Evolutionary conservation across 1,284 basidiomycete species (phyloP), one percentile per base, ranked within the genome.

Genomic region (Hypsizygus ulmarius): DNA sequence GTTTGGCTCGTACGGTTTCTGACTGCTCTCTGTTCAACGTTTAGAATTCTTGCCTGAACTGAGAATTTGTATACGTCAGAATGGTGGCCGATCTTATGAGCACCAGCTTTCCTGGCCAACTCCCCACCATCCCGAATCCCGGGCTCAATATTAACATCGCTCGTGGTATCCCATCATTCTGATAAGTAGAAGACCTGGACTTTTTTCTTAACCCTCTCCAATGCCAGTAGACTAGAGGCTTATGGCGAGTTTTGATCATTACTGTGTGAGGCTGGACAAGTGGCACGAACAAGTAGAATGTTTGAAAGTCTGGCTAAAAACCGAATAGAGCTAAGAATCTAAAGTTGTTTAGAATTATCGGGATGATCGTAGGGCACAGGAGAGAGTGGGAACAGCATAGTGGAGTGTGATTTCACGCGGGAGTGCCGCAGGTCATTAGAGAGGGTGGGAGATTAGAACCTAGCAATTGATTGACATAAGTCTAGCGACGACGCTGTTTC

Each of bases 21-120:
- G 21, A 25, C 21, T 7, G 21, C 21, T 42, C 47, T 8, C 19
- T 47, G 1, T 15, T 39, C 9, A 41, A 32, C 29, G 18, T 14
- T 19, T 14, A 39, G 34, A n/a, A n/a, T 38, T 29, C 28, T 32
- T 7, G 3, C 11, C 16, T 21, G 36, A 3, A 42, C 10, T 32
- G 25, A 5, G 35, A 16, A 29, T 39, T 12, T 12, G 1, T 50
- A 15, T 45, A 39, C 34, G 18, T 12, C 43, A 70, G 72, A 42
- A 71, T 72, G 68, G 59, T 73, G 0, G 72, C 71, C 5, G 67
- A 74, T 48, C 62, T 74, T 29, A 57, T 74, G 56, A 51, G 50
- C 2, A 56, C 52, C 10, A 70, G 67, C 49, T 72, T 66, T 54
- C 66, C 67, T 1, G 46, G 44, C 12, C 45, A 67, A 40, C 58